phyloP scores from a whole-genome alignment of 2,329 filamentous ascomycete species.

The Aspergillus quadrilineatus region DNA sequence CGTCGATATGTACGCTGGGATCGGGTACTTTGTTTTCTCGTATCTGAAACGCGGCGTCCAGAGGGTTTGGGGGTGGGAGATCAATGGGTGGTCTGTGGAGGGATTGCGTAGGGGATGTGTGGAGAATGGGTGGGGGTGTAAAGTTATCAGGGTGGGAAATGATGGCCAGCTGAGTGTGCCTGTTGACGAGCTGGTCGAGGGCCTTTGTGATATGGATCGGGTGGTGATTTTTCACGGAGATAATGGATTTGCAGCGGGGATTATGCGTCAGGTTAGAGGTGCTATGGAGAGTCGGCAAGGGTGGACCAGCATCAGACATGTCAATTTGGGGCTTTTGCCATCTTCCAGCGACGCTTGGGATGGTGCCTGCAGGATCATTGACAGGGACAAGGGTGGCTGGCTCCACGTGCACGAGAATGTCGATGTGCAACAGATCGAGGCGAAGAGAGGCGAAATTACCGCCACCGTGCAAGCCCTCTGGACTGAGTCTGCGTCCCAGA shows the following conservation, averaged over 20 bases:
- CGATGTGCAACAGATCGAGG: conserved; percentile 45
- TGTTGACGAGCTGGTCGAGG: conserved; percentile 33
- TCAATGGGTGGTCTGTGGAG: conserved; percentile 86
- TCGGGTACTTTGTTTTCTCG: conserved; percentile 89
- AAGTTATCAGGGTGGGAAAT: conserved; percentile 50
- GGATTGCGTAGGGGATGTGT: conserved; percentile 73
- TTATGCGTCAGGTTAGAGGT: conserved; percentile 35
- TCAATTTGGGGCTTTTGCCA: conserved; percentile 60
- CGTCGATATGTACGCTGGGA: conserved; percentile 86
- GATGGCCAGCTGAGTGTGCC: conserved; percentile 28
- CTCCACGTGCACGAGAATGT: conserved; percentile 63
- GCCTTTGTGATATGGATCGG: conserved; percentile 46
- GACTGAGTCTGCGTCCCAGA: conserved; percentile 8
- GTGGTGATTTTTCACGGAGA: conserved; percentile 70
- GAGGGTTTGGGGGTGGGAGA: conserved; percentile 79
- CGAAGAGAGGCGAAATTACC: conserved; percentile 40
- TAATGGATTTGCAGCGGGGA: conserved; percentile 56
- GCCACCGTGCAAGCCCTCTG: conserved; percentile 38
- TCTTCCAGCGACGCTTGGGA: conserved; percentile 52
- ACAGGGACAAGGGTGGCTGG: conserved; percentile 52
- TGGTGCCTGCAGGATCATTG: conserved; percentile 50
- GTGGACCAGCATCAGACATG: conserved; percentile 51
- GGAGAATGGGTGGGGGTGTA: conserved; percentile 65
- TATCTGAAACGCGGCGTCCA: conserved; percentile 70
- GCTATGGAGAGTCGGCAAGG: conserved; percentile 31